Conservation (phyloP, 805 yeast species). For the Pichia rugopelliculosa region DNA sequence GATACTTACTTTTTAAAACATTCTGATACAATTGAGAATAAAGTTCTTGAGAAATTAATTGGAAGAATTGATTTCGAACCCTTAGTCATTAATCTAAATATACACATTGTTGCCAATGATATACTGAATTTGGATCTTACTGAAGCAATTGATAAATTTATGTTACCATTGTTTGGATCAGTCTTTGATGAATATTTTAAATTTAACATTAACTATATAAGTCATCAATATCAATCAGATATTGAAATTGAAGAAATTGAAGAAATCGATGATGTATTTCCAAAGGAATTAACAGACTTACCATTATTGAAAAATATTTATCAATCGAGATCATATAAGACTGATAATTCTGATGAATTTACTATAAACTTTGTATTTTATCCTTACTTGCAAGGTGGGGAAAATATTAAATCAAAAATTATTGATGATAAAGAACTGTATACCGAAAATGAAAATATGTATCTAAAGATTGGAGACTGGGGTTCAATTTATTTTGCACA, state of each 20-base stretch:
- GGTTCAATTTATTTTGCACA: constrained; percentile 26
- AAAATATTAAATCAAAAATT: constrained; percentile 10
- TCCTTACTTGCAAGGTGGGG: constrained; percentile 21
- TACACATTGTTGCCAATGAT: constrained; percentile 8
- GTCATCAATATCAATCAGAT: neutral
- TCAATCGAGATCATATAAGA: neutral
- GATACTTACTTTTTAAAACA: constrained; percentile 10
- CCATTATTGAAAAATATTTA: constrained; percentile 19
- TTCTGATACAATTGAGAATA: constrained; percentile 6
- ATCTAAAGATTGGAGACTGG: constrained; percentile 17
- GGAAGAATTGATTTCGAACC: neutral
- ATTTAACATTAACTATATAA: neutral
- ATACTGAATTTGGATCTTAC: constrained; percentile 14
- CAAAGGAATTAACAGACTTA: constrained; percentile 18
- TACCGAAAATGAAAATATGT: constrained; percentile 16
- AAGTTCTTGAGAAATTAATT: neutral
- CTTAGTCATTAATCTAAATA: neutral
- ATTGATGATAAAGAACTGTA: constrained; percentile 15
- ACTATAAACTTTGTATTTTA: constrained; percentile 14
- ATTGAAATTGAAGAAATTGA: neutral
- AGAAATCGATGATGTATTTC: constrained; percentile 15
- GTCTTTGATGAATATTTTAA: constrained; percentile 5
- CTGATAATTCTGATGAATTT: neutral
- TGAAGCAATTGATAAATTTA: constrained; percentile 12
- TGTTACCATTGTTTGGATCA: constrained; percentile 1